A percentile compares a stretch with the other conserved stretches of the same genome.
Evolutionary conservation across 768 basidiomycete genomes (phyloP).

Genomic region (Suillus cothurnatus): DNA sequence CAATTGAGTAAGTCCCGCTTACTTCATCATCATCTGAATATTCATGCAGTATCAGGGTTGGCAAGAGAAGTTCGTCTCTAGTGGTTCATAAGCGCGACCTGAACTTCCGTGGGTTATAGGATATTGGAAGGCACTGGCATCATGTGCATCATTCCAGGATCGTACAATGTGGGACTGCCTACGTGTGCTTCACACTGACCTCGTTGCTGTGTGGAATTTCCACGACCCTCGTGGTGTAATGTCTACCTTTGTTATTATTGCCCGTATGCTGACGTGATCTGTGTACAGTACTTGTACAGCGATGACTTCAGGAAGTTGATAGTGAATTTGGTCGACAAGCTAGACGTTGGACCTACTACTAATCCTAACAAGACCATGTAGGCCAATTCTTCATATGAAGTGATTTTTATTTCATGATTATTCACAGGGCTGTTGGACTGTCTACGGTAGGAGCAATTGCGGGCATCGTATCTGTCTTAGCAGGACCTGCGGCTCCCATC

Average conservation of each 20-base stretch:
- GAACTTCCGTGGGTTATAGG: not conserved
- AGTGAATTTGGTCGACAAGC: not conserved
- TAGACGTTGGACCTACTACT: not conserved
- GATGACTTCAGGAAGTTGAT: not conserved
- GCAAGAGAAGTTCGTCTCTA: not conserved
- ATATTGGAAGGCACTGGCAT: not conserved
- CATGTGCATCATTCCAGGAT: not conserved
- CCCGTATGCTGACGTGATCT: not conserved
- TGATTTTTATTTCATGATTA: not conserved
- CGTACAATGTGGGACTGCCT: not conserved
- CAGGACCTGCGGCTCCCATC: not conserved
- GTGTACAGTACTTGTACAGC: not conserved
- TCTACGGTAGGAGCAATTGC: not conserved
- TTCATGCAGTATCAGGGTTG: not conserved
- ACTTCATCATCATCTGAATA: not conserved
- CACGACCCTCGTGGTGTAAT: not conserved
- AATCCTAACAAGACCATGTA: not conserved
- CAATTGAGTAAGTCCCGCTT: not conserved
- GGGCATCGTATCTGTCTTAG: not conserved
- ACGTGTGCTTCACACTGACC: not conserved
- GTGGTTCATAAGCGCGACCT: not conserved
- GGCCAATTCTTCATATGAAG: not conserved
- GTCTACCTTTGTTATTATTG: not conserved
- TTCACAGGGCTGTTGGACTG: not conserved
- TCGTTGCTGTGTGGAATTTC: not conserved